Base-by-base conservation (phyloP, 2,329 filamentous ascomycete genomes). In the Rhynchosporium agropyri region DNA sequence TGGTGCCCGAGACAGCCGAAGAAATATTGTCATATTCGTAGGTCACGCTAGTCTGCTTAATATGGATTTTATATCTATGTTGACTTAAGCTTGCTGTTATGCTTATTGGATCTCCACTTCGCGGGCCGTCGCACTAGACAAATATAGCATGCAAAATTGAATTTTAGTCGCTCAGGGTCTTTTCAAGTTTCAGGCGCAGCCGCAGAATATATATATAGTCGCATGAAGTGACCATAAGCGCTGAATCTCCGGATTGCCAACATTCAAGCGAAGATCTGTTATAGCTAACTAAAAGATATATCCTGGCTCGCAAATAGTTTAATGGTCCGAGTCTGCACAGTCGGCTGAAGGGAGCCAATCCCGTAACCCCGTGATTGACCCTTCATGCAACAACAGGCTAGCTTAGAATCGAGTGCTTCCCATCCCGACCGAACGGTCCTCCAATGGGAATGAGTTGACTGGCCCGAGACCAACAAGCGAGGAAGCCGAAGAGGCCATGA, bases 1-100 rank as follows among this genome's bases (percentile, higher is more conserved):
- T 54, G 9, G 8, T 54, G 20, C n/a, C 51, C 51, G 51, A 40
- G 51, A 54, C 20, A 28, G n/a, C 9, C n/a, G 33, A 40, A 31
- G 20, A 29, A 28, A 20, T 20, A 3, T 36, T 51, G 20, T n/a
- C 33, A 15, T 54, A 8, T 42, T 33, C 36, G 29, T 36, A 20
- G 36, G 49, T 31, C 5, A 20, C 36, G 31, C 36, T 51, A 26
- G 20, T 28, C 28, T 28, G 20, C 20, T 28, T 48, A 9, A n/a
- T 26, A 26, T 6, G 20, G 13, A 20, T 15, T 46, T 20, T 20
- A 20, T 9, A 1, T 9, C 15, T 28, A 42, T 13, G 20, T 10
- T 40, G 33, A 36, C 2, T 38, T 53, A 51, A 51, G 29, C 20
- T 54, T 40, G 20, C 15, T 13, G 1, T 40, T 53, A 53, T 38